These are phyloP conservation scores for Nakaseomyces glabratus DNA, from an alignment of 1,139 yeast species.

Conservation along the genomic window DNA sequence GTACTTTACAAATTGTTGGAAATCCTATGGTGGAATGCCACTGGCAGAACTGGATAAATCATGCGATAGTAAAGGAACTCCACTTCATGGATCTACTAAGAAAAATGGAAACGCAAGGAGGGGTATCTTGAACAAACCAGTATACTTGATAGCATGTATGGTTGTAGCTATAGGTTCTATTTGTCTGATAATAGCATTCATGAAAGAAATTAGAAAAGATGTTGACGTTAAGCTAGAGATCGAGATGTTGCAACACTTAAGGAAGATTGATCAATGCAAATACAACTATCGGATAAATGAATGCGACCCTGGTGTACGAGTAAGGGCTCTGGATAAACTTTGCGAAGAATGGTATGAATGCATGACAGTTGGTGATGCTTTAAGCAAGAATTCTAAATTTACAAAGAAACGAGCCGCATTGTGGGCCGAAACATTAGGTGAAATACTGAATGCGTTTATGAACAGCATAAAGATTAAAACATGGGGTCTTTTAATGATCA, in stretches of 20 bases:
- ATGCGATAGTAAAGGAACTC: too few relatives aligned
- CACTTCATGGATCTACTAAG: too few relatives aligned
- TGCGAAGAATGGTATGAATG: slow-evolving; percentile 58
- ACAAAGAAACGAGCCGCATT: slow-evolving; percentile 35
- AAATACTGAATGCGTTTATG: slow-evolving; percentile 51
- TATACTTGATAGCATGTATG: too few relatives aligned
- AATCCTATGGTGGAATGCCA: too few relatives aligned
- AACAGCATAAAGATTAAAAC: slow-evolving; percentile 58
- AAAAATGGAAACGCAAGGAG: too few relatives aligned
- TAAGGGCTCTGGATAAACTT: slow-evolving; percentile 48
- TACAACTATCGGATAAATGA: slow-evolving; percentile 44
- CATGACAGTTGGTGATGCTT: slow-evolving; percentile 44
- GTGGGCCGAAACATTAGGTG: slow-evolving; percentile 56
- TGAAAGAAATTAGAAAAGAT: slow-evolving; percentile 39
- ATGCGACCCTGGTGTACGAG: slow-evolving; percentile 49
- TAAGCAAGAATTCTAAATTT: slow-evolving; percentile 32
- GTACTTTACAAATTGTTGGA: too few relatives aligned
- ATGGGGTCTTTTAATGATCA: slow-evolving; percentile 35
- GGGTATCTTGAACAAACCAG: too few relatives aligned
- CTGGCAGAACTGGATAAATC: too few relatives aligned
- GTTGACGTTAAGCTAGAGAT: slow-evolving; percentile 40
- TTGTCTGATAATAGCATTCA: too few relatives aligned
- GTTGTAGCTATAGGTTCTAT: too few relatives aligned
- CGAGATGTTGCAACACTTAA: slow-evolving; percentile 22
- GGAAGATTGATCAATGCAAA: slow-evolving; percentile 43